Percentiles rank a stretch among this genome's conserved stretches.
These are phyloP conservation scores for Pistacia integerrima DNA, from an alignment of 345 rosid genomes.

Conservation along the genomic window DNA sequence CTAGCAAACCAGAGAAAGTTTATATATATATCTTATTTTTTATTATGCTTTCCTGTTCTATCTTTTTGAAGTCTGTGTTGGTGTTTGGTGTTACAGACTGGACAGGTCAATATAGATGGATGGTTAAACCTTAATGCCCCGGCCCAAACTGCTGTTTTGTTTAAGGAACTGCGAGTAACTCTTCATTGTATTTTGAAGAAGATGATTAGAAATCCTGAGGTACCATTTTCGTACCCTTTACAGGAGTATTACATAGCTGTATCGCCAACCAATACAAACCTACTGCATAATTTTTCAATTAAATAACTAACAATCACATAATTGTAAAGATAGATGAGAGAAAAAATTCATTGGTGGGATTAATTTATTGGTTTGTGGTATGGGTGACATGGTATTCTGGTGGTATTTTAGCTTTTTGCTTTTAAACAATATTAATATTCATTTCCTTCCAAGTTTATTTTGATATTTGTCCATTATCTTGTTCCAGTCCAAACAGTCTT, in stretches of 20 bases:
- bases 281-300: neutral
- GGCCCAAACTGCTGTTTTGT: conserved; percentile 91
- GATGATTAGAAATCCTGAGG: conserved; percentile 82
- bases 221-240: conserved; percentile 13
- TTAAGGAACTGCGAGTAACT: conserved; percentile 76
- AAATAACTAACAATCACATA: too few relatives aligned
- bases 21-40: neutral
- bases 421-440: neutral
- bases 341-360: neutral
- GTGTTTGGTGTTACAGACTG: conserved; percentile 45
- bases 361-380: too few relatives aligned
- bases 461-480: neutral
- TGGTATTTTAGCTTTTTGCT: neutral
- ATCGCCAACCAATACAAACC: neutral
- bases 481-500: neutral
- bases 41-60: neutral
- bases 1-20: neutral
- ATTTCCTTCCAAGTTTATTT: neutral
- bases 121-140: conserved; percentile 87
- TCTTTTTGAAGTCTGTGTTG: neutral
- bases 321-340: too few relatives aligned
- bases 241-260: too few relatives aligned
- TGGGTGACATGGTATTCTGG: neutral
- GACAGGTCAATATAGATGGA: conserved; percentile 72
- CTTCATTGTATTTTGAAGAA: conserved; percentile 68